Conservation (phyloP, 371 early-diverging fungal genomes). For the Lichtheimia hyalospora region DNA sequence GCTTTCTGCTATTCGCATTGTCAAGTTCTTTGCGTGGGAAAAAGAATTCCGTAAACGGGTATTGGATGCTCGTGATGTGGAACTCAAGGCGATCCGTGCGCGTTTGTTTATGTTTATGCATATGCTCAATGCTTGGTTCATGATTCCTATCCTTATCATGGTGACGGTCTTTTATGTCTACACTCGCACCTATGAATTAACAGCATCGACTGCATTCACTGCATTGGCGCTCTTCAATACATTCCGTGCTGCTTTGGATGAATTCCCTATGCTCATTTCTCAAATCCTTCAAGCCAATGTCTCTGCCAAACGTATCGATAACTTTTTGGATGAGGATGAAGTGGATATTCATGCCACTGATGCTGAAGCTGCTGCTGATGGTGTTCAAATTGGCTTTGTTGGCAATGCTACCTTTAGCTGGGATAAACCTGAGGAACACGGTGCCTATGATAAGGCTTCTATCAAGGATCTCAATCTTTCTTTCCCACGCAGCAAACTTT, state of each 20-base stretch:
- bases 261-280: slow-evolving; percentile 66
- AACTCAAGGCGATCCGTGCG: slow-evolving; percentile 46
- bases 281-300: slow-evolving; percentile 68
- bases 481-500: slow-evolving; percentile 66
- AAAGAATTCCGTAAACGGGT: slow-evolving; percentile 60
- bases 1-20: slow-evolving; percentile 71
- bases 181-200: slow-evolving; percentile 49
- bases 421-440: slow-evolving; percentile 22
- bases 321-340: slow-evolving; percentile 70
- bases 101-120: slow-evolving; percentile 46
- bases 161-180: slow-evolving; percentile 54
- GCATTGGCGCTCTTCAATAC: slow-evolving; percentile 62
- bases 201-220: slow-evolving; percentile 65
- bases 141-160: slow-evolving; percentile 56
- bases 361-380: background rate
- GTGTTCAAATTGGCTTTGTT: slow-evolving; percentile 38
- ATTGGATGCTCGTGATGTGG: slow-evolving; percentile 48
- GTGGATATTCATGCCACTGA: slow-evolving; percentile 28
- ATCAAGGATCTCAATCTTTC: slow-evolving; percentile 58
- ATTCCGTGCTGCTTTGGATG: slow-evolving; percentile 67
- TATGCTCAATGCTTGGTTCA: slow-evolving; percentile 46
- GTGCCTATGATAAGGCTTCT: slow-evolving; percentile 21
- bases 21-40: slow-evolving; percentile 86
- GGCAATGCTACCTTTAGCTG: slow-evolving; percentile 55
- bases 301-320: slow-evolving; percentile 66